These are phyloP conservation scores for Magnaporthiopsis rhizophila DNA, from an alignment of 2,329 filamentous ascomycete genomes.

Conservation along the genomic window DNA sequence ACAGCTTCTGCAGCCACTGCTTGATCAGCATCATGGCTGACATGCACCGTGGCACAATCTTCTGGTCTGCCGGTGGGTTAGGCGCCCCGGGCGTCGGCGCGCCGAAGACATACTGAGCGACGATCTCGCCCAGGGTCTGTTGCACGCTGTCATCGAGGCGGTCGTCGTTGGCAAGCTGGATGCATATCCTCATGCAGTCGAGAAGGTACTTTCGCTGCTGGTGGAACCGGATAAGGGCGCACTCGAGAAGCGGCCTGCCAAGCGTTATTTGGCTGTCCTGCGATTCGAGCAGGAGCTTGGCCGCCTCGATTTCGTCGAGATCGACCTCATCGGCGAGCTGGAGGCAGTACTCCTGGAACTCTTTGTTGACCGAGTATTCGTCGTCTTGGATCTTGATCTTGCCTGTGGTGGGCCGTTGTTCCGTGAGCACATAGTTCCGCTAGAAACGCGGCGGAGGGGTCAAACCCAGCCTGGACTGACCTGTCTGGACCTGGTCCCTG, in stretches of 20 bases:
- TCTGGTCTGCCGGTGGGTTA: conserved; percentile 37
- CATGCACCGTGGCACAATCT: conserved; percentile 68
- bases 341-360: conserved; percentile 76
- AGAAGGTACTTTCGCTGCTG: conserved; percentile 75
- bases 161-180: conserved; percentile 59
- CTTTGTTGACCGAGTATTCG: conserved; percentile 74
- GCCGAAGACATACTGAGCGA: conserved; percentile 50
- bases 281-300: conserved; percentile 65
- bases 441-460: background rate
- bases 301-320: conserved; percentile 81
- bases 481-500: conserved; percentile 60
- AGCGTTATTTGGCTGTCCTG: conserved; percentile 60
- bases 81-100: conserved; percentile 34
- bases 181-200: conserved; percentile 72
- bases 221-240: conserved; percentile 81
- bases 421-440: conserved; percentile 1
- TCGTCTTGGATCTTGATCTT: conserved; percentile 65
- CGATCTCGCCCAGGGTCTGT: conserved; percentile 42
- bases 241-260: conserved; percentile 66
- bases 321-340: conserved; percentile 82
- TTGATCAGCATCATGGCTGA: conserved; percentile 69
- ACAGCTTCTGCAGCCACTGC: conserved; percentile 64
- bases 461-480: conserved; percentile 32
- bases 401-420: conserved; percentile 38
- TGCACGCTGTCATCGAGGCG: conserved; percentile 41